phyloP scores from a whole-genome alignment of 805 yeast genomes.

The Starmerella khaoyaiensis region DNA sequence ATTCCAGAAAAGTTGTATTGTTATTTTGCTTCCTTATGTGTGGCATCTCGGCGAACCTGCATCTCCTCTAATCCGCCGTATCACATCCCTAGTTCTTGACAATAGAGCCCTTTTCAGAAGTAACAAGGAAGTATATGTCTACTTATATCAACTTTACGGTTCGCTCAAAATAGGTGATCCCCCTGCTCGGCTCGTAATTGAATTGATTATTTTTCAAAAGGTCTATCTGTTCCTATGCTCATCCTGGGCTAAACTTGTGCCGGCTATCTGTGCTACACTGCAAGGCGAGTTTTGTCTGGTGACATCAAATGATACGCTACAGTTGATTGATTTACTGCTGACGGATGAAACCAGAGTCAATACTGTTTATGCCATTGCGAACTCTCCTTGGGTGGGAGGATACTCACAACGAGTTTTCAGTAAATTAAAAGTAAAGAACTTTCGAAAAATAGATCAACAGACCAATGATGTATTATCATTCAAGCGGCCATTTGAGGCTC shows the following conservation, averaged over 20 bases:
- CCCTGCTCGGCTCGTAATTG: constrained; percentile 1
- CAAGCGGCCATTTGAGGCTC: constrained; percentile 7
- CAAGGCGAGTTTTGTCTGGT: constrained; percentile 15
- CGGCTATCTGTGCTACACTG: constrained; percentile 13
- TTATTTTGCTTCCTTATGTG: constrained; percentile 10
- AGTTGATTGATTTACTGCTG: constrained; percentile 1
- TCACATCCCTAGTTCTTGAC: neutral
- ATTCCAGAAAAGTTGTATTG: constrained; percentile 5
- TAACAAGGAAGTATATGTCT: constrained; percentile 6
- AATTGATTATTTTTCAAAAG: constrained; percentile 2
- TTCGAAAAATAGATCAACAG: neutral
- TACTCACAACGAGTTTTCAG: constrained; percentile 15
- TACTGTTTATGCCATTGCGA: constrained; percentile 8
- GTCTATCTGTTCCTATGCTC: constrained; percentile 12
- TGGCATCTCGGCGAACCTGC: constrained; percentile 15
- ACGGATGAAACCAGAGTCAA: neutral
- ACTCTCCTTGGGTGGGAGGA: constrained; percentile 17
- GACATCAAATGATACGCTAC: neutral
- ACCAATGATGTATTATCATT: too few relatives aligned
- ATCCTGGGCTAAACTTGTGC: constrained; percentile 10
- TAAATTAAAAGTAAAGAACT: constrained; percentile 4
- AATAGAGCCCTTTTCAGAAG: too few relatives aligned
- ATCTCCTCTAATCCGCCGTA: constrained; percentile 3
- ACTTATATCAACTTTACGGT: constrained; percentile 11
- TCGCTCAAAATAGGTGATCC: neutral